Conservation (phyloP, 2,329 filamentous ascomycete genomes). For the Emmonsiellopsis sp. region DNA sequence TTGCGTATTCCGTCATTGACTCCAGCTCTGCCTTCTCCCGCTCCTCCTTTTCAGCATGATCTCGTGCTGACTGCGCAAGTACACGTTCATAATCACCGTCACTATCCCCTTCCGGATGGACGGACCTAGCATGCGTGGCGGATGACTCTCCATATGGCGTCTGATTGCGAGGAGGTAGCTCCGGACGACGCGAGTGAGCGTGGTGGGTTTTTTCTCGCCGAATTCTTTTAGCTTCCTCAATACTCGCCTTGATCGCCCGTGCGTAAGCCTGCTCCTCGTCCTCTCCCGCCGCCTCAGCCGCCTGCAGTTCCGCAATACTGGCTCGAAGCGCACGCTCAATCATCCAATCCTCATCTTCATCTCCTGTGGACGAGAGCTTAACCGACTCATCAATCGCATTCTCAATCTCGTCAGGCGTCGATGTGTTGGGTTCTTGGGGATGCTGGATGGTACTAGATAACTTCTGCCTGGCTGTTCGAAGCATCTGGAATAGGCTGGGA, state of each 20-base stretch:
- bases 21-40: conserved; percentile 55
- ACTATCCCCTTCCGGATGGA: conserved; percentile 9
- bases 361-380: conserved; percentile 58
- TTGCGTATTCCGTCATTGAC: conserved; percentile 66
- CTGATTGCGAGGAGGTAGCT: neutral
- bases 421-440: neutral
- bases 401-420: conserved; percentile 50
- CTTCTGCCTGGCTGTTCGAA: neutral
- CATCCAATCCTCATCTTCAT: conserved; percentile 58
- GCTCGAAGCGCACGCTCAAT: conserved; percentile 67
- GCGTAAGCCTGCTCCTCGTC: conserved; percentile 40
- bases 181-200: neutral
- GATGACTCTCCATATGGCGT: neutral
- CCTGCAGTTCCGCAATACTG: conserved; percentile 53
- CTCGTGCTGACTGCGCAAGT: conserved; percentile 14
- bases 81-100: conserved; percentile 23
- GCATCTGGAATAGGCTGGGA: neutral
- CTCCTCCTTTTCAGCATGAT: conserved; percentile 36
- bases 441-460: neutral
- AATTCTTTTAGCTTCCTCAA: conserved; percentile 33
- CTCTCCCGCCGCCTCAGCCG: conserved; percentile 22
- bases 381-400: conserved; percentile 63
- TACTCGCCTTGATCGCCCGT: conserved; percentile 43
- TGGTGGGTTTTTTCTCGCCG: conserved; percentile 10
- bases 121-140: neutral